Percentiles rank a stretch among this genome's conserved stretches.
Evolutionary conservation across 495 filamentous ascomycete genomes (phyloP).

Genomic region (Neurospora cerealis): DNA sequence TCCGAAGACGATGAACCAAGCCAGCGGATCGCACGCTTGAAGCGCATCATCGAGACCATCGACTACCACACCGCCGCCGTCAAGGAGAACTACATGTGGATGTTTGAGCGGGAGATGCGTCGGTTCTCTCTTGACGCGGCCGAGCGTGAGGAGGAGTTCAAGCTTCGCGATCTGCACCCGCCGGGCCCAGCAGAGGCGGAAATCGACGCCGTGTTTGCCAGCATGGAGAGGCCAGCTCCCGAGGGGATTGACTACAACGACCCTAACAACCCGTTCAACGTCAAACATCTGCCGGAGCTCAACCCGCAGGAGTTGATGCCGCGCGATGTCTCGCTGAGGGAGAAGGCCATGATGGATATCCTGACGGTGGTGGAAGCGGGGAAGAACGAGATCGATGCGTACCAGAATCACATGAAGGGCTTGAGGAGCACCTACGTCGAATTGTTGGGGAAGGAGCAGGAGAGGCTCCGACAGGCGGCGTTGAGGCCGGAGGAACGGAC

Average conservation of each 20-base stretch:
- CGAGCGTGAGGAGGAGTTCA: conserved; percentile 53
- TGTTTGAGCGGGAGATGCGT: conserved; percentile 30
- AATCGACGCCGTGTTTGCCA: conserved; percentile 14
- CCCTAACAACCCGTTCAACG: not conserved
- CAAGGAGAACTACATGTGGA: conserved; percentile 30
- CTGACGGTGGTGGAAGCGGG: conserved; percentile 11
- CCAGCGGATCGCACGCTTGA: conserved; percentile 22
- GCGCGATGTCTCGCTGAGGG: conserved; percentile 7
- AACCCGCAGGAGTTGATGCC: not conserved
- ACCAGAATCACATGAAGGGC: conserved; percentile 9
- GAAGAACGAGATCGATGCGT: conserved; percentile 9
- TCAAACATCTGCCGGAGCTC: not conserved
- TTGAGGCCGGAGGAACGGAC: conserved; percentile 15
- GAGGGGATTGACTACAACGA: conserved; percentile 15
- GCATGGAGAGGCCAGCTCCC: conserved; percentile 18
- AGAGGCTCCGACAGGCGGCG: conserved; percentile 9
- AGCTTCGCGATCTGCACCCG: conserved; percentile 11
- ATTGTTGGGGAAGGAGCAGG: conserved; percentile 16
- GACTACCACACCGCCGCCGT: conserved; percentile 31
- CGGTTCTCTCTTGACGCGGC: conserved; percentile 37
- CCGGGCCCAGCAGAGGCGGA: conserved; percentile 5
- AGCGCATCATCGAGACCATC: conserved; percentile 27
- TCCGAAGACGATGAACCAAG: conserved; percentile 8
- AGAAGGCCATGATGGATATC: conserved; percentile 12
- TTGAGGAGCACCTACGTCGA: conserved; percentile 12